phyloP scores from a whole-genome alignment of 331 rosid genomes.

The Malus hybrid region DNA sequence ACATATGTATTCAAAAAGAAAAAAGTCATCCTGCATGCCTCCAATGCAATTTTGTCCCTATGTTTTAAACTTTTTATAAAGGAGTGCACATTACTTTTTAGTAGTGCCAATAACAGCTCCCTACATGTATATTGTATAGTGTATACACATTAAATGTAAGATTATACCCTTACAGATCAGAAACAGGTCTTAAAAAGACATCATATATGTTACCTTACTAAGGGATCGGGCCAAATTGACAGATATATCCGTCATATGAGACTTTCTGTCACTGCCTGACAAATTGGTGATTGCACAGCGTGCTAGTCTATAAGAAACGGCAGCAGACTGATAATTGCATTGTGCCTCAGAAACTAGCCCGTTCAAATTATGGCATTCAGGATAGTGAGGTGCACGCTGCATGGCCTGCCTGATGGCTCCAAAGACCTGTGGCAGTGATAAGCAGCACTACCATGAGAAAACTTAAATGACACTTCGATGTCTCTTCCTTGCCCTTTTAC shows the following conservation, averaged over 20 bases:
- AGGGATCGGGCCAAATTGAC: slow-evolving; percentile 83
- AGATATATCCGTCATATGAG: slow-evolving; percentile 51
- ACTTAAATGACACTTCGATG: background rate
- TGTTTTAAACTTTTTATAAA: too few relatives aligned
- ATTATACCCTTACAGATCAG: background rate
- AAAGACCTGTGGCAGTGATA: slow-evolving; percentile 44
- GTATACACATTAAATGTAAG: background rate
- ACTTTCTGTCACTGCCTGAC: slow-evolving; percentile 33
- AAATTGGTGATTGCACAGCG: slow-evolving; percentile 38
- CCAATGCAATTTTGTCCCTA: too few relatives aligned
- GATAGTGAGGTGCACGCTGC: slow-evolving; percentile 75
- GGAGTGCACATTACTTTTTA: too few relatives aligned
- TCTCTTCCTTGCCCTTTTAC: background rate
- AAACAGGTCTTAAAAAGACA: background rate
- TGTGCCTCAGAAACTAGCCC: slow-evolving; percentile 85
- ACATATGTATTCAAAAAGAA: too few relatives aligned
- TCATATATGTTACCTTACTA: slow-evolving; percentile 42
- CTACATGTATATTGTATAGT: too few relatives aligned
- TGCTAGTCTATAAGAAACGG: slow-evolving; percentile 61
- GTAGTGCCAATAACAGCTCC: too few relatives aligned
- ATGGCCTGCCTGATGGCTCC: slow-evolving; percentile 92
- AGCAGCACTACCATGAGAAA: background rate
- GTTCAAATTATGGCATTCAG: slow-evolving; percentile 80
- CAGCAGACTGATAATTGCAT: slow-evolving; percentile 68
- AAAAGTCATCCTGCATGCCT: too few relatives aligned